Base-by-base conservation (phyloP, 2,329 filamentous ascomycete species). In the Neonectria hederae region DNA sequence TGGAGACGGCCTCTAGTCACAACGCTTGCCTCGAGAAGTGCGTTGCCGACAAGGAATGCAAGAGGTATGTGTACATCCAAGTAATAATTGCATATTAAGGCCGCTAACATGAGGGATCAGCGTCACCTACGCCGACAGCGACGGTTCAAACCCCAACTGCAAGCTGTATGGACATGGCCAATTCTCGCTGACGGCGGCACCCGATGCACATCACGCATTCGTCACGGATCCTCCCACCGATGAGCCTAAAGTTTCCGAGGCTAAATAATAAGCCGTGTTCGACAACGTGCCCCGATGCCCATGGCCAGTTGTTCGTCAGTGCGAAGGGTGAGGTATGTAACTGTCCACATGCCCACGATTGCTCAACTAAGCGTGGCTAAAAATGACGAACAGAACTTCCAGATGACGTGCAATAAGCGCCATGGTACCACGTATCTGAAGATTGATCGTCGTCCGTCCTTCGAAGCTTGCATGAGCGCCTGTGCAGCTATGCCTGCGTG, bases 251-350 rank as follows among this genome's bases (percentile, higher is more conserved):
- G 35, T 62, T 11, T 65, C 60, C 3, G 57, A 62, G 19, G 40
- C 65, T 9, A 67, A n/a, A n/a, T n/a, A n/a, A n/a, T n/a, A n/a
- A 64, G 59, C 24, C 46, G 5, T 69, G 65, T 32, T 67, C 67
- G 5, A 67, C 67, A 10, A 51, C 55, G 14, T 69, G 67, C 38
- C 67, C 67, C 10, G 17, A 51, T 14, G 65, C 67, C 5, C 24
- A 69, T 22, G 62, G 67, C 14, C 67, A 69, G 54, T 54, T 66
- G 10, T 51, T 51, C 26, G 48, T 51, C 17, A 51, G 48, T 24
- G 48, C 48, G 13, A 51, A 53, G 10, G 62, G 63, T 49, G 59
- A 65, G 63, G 63, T 65, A 13, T 14, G 42, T 45, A 14, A 22
- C 19, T 24, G 19, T 30, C 8, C 21, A 24, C 7, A 45, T 14